Base-by-base conservation (phyloP, 179 eudicot genomes). In the Beta corolliflora region DNA sequence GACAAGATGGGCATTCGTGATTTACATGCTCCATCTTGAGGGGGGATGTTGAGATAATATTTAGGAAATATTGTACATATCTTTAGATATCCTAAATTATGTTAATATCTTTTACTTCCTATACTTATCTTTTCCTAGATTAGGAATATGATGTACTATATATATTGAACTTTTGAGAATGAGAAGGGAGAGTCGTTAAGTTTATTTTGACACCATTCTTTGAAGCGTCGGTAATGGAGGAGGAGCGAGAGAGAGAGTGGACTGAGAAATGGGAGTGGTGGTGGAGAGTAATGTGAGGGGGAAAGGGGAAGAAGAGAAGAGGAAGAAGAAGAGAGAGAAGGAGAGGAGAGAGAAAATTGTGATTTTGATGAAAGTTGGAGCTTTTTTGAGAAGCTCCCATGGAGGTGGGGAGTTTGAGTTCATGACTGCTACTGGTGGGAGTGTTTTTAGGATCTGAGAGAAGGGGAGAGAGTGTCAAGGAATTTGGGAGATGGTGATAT, bases 361-460 rank as follows among this genome's bases (percentile, higher is more conserved):
- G 81, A 86, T 60, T 61, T 88, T 86, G 82, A 85, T 50, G 82
- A 88, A 56, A 7, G 77, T 66, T 7, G 85, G 83, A 41, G 83
- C 54, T 76, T 80, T 79, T 31, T 80, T 79, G 31, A 79, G 29
- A 61, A 76, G 56, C 73, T 83, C 79, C 75, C 63, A 50, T 68
- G 74, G 19, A 6, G 71, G 48, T 67, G 7, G 52, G 36, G 36
- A 31, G 29, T 31, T 78, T 31, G 13, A 23, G 29, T 45, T 13
- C 66, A 5, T 25, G 25, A 25, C 25, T 25, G 25, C 64, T 0
- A 8, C 8, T 23, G 5, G 29, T 21, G 66, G 11, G 36, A 31
- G 36, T 31, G 36, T 31, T 31, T 31, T 71, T 71, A 25, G 25
- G 25, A 25, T 25, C 25, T 25, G 25, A 25, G 25, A 25, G 25